Percentiles rank a stretch among this genome's conserved stretches.
Evolutionary conservation across 768 basidiomycete species (phyloP).

Genomic region (Panaeolus cyanescens): DNA sequence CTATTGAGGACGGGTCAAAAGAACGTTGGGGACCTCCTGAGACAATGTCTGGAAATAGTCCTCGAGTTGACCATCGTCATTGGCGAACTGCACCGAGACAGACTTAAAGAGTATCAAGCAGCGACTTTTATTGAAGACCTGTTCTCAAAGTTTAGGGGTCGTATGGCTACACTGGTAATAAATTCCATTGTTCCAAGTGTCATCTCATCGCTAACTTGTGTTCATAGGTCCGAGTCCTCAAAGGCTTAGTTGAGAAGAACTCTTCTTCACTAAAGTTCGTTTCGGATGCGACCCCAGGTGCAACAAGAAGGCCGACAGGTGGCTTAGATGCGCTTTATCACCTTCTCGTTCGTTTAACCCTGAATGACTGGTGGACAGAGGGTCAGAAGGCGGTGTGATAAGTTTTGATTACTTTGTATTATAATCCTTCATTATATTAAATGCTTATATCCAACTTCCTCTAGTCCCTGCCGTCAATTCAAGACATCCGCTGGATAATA

Average conservation of each 20-base stretch:
- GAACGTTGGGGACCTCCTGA: slow-evolving; percentile 63
- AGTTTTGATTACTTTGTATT: background rate
- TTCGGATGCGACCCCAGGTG: slow-evolving; percentile 24
- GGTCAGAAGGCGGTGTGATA: background rate
- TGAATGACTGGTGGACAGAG: slow-evolving; percentile 58
- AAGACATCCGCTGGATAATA: no score
- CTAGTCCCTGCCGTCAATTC: no score
- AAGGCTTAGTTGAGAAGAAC: slow-evolving; percentile 56
- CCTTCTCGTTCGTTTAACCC: slow-evolving; percentile 53
- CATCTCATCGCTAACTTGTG: slow-evolving; percentile 8
- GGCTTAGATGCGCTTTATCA: slow-evolving; percentile 58
- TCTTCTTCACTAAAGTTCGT: slow-evolving; percentile 24
- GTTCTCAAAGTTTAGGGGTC: slow-evolving; percentile 51
- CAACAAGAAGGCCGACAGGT: slow-evolving; percentile 41
- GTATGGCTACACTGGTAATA: slow-evolving; percentile 62
- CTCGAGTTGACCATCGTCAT: slow-evolving; percentile 69
- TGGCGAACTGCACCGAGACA: slow-evolving; percentile 56
- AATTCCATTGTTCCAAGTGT: background rate
- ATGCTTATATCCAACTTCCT: background rate
- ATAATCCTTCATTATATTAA: background rate
- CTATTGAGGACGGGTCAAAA: slow-evolving; percentile 70
- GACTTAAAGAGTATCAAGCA: slow-evolving; percentile 68
- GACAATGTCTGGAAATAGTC: slow-evolving; percentile 61
- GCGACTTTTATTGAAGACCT: slow-evolving; percentile 55
- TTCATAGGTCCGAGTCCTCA: slow-evolving; percentile 55